Evolutionary conservation across 2,329 filamentous ascomycete species (phyloP), one percentile per base, ranked within the genome.

Genomic region (Teratosphaeria destructans): DNA sequence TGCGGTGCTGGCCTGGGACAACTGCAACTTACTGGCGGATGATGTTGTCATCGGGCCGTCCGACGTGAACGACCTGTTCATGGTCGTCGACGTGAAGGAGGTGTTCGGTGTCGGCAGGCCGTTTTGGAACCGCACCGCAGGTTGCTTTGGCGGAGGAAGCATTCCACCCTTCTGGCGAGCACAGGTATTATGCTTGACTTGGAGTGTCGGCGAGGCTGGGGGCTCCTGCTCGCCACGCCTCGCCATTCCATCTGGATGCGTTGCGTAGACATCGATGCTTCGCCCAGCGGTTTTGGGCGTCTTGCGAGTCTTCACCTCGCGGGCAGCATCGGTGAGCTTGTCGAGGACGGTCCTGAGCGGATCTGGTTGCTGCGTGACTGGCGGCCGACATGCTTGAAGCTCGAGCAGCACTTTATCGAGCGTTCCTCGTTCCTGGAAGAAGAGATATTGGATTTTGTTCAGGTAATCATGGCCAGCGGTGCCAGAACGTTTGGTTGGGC

Each of bases 141-240:
- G 43, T 23, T 23, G 26, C 52, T 29, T 26, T 2, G 26, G 52
- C 10, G 14, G 14, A n/a, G 52, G 32, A 29, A 26, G 54, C 56
- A 27, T 16, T 49, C 8, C 37, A 10, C 12, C 12, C 37, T 27
- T 34, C 5, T 29, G 58, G 19, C 14, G 6, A 11, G 52, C 52
- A 29, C n/a, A 19, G 10, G 23, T n/a, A 49, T 49, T 49, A n/a
- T 60, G 59, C 59, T 60, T 60, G n/a, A 60, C 59, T 19, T 56
- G 49, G 12, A 60, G 59, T 26, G 55, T 60, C 54, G 59, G 59
- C 52, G 59, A 60, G 11, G 34, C 52, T 5, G 59, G 59, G 29
- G 57, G 53, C 16, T 59, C 56, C 7, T 27, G 6, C 29, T 26
- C 29, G 49, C 16, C 26, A n/a, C 8, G n/a, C 56, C 35, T 58